Base-by-base conservation (phyloP, 176 grass and related monocot genomes). In the Avena insularis region DNA sequence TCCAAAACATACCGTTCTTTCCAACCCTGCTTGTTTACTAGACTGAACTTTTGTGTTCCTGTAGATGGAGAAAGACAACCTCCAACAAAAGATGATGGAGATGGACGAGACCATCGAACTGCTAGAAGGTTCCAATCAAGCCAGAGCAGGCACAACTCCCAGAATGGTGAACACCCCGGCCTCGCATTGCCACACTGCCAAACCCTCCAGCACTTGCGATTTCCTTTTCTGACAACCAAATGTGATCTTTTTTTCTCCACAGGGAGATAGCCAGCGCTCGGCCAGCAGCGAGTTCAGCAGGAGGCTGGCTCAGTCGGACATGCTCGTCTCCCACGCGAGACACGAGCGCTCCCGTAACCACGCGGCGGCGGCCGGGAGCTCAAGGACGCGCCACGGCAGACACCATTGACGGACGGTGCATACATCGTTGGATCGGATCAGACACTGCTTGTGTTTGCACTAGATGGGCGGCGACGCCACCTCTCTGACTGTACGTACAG, bases 41-140 rank as follows among this genome's bases (percentile, higher is more conserved):
- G 69, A 33, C 82, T 77, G 29, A 79, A 14, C 14, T 16, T 7
- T 45, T 9, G 33, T 89, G n/a, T 80, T 79, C 16, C 38, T 89
- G 75, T 59, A 97, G 95, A 76, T 84, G 88, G 92, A 94, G 80
- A 97, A 97, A 75, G 90, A 81, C 10, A 94, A 71, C 86, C 90
- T 97, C 75, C 90, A 92, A 47, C 87, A 84, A 81, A 97, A 79
- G 88, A 86, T 88, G 74, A 67, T 91, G 40, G 90, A 91, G 72
- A 88, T 94, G 88, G 84, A 94, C 19, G 86, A 97, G 86, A 89
- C 78, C 19, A 71, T 88, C 3, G 83, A 91, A 49, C 59, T 80
- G 81, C 51, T 97, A 25, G 50, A 21, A 63, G 60, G 71, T 51
- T 90, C 92, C 25, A 89, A 57, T 36, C 76, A 76, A 77, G 23